Evolutionary conservation across 768 basidiomycete genomes (phyloP), one percentile per base, ranked within the genome.

Genomic region (Obba rivulosa): DNA sequence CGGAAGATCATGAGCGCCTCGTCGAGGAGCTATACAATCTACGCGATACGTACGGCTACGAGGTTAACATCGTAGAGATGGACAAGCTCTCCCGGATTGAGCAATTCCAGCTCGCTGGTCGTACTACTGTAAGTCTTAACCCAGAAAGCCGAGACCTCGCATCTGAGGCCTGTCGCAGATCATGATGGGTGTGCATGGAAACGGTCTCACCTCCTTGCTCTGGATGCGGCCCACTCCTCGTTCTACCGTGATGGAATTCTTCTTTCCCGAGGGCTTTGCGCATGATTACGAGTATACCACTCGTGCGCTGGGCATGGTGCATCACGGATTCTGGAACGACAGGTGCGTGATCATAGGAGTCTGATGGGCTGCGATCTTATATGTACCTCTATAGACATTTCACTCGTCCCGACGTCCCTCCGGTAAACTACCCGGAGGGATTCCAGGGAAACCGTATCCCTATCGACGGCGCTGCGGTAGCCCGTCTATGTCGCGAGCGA

Each of bases 111-210:
- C 67, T 97, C 2, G 85, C 93, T 9, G 88, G 82, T 2, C 74
- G 90, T 52, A 92, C 92, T 2, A 96, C 93, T 42, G 89, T 93
- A 62, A 57, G 82, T 66, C 2, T 28, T 41, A 5, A 35, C 18
- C 51, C 17, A 46, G 20, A 23, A 28, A 34, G 23, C 7, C 38
- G 17, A 5, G 38, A 39, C 7, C 5, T 31, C 13, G 13, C n/a
- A 24, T 20, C 11, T 57, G n/a, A 46, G 14, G 36, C 9, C 8
- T 38, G 5, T 31, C 23, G 5, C 51, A 95, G 92, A 90, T 95
- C 58, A 78, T 95, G 83, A 85, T 94, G 78, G 92, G 92, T 49
- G 86, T 95, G 14, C 92, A 95, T 58, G 92, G 93, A 9, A 95
- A 96, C 60, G 93, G 90, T 25, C 64, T 96, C 34, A 94, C 92